Evolutionary conservation across 2,329 filamentous ascomycete genomes (phyloP).

Genomic region (Botrytis byssoidea): DNA sequence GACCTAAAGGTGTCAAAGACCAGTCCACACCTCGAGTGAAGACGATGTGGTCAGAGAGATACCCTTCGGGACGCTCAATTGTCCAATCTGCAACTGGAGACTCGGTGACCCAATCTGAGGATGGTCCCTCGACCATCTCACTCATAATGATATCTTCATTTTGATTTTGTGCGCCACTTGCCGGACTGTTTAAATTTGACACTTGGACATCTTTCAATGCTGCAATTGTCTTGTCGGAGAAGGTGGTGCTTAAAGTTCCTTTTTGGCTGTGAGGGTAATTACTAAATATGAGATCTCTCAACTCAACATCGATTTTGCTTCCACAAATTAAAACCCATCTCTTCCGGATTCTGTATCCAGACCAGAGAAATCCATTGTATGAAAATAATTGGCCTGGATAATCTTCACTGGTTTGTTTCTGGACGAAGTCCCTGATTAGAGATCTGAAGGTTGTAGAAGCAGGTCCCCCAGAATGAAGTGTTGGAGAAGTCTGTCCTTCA

Average conservation of each 20-base stretch:
- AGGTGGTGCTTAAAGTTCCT: background rate
- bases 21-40: conserved; percentile 72
- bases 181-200: background rate
- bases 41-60: conserved; percentile 65
- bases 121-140: background rate
- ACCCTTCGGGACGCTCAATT: conserved; percentile 38
- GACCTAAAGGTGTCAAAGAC: conserved; percentile 68
- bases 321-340: conserved; percentile 19
- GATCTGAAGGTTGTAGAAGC: conserved; percentile 3
- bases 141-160: background rate
- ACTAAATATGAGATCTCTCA: conserved; percentile 48
- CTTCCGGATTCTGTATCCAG: conserved; percentile 8
- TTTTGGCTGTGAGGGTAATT: background rate
- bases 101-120: background rate
- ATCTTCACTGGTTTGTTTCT: background rate
- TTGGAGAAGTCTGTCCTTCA: background rate
- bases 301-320: conserved; percentile 13
- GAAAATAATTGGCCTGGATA: background rate
- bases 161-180: background rate
- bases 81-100: background rate
- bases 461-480: background rate
- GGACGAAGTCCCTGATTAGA: conserved; percentile 7
- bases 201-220: conserved; percentile 12
- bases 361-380: conserved; percentile 14
- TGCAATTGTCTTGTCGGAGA: conserved; percentile 16